Conservation (phyloP, 441 rosid species). For the Adansonia rubrostipa region DNA sequence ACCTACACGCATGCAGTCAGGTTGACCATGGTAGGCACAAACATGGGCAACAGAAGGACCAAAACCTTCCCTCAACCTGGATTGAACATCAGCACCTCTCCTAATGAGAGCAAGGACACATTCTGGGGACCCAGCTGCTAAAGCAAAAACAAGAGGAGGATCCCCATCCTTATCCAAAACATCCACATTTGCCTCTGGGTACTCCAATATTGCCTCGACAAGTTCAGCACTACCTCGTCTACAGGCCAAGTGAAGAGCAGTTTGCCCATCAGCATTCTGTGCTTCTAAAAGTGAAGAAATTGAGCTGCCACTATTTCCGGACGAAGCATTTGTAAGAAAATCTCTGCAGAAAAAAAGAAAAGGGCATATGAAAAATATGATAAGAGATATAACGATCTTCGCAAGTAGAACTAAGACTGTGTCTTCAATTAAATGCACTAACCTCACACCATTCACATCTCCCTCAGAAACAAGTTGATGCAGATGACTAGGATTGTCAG, state of each 20-base stretch:
- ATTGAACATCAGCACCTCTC: slow-evolving; percentile 83
- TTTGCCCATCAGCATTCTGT: slow-evolving; percentile 92
- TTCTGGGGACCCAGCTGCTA: slow-evolving; percentile 98
- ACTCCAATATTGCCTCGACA: slow-evolving; percentile 80
- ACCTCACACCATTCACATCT: slow-evolving; percentile 83
- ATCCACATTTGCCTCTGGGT: slow-evolving; percentile 76
- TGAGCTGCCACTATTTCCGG: slow-evolving; percentile 51
- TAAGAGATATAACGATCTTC: slow-evolving; percentile 28
- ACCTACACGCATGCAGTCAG: slow-evolving; percentile 99
- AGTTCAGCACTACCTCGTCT: slow-evolving; percentile 94
- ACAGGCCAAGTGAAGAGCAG: slow-evolving; percentile 97
- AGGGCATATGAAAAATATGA: slow-evolving; percentile 19
- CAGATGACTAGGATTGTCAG: slow-evolving; percentile 62
- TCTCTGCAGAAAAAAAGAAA: slow-evolving; percentile 50
- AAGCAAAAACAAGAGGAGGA: slow-evolving; percentile 98
- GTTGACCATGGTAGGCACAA: slow-evolving; percentile 99
- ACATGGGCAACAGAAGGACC: slow-evolving; percentile 99
- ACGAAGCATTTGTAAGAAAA: slow-evolving; percentile 77
- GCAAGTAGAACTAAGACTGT: slow-evolving; percentile 10
- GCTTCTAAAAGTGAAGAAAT: slow-evolving; percentile 73
- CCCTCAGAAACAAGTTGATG: slow-evolving; percentile 87
- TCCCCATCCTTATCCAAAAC: slow-evolving; percentile 95
- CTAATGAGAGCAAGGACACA: slow-evolving; percentile 86
- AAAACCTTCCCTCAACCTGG: slow-evolving; percentile 88
- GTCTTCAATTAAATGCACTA: slow-evolving; percentile 35